A percentile compares a stretch with the other conserved stretches of the same genome.
Conservation (phyloP, 768 basidiomycete species). For the Termitomyces eurrhizus region DNA sequence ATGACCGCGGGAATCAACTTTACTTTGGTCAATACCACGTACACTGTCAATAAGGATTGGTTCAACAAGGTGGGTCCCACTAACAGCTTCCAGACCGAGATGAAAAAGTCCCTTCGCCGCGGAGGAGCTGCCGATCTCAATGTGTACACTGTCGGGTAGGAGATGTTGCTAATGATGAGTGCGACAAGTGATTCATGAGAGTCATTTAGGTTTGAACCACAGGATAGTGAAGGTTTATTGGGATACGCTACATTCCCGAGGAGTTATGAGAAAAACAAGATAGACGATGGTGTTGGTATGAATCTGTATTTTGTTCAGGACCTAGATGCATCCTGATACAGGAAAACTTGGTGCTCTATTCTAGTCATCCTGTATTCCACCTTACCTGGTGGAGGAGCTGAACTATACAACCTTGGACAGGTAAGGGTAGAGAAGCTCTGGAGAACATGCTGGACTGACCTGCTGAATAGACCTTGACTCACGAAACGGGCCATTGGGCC, state of each 20-base stretch:
- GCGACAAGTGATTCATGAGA: not conserved
- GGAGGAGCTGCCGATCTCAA: slow-evolving; percentile 42
- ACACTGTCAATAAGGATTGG: slow-evolving; percentile 44
- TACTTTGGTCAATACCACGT: slow-evolving; percentile 34
- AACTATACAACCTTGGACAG: slow-evolving; percentile 36
- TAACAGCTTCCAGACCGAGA: slow-evolving; percentile 34
- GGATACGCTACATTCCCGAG: slow-evolving; percentile 52
- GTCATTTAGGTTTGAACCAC: slow-evolving; percentile 20
- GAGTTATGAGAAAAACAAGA: slow-evolving; percentile 30
- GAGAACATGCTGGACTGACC: slow-evolving; percentile 5
- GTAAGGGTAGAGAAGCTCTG: slow-evolving; percentile 10
- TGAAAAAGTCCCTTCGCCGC: slow-evolving; percentile 43
- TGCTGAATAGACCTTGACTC: slow-evolving; percentile 37
- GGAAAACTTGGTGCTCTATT: not conserved
- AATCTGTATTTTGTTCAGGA: not conserved
- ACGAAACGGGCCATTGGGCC: slow-evolving; percentile 55
- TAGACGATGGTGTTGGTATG: slow-evolving; percentile 42
- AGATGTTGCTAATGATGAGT: not conserved
- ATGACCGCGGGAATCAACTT: slow-evolving; percentile 31
- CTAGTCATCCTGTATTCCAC: slow-evolving; percentile 28
- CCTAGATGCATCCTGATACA: not conserved
- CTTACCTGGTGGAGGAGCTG: slow-evolving; percentile 36
- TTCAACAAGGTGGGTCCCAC: slow-evolving; percentile 40
- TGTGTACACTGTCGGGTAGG: slow-evolving; percentile 47
- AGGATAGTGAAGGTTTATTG: slow-evolving; percentile 33